Evolutionary conservation across 345 rosid species (phyloP), one percentile per base, ranked within the genome.

Genomic region (Syzygium aromaticum): DNA sequence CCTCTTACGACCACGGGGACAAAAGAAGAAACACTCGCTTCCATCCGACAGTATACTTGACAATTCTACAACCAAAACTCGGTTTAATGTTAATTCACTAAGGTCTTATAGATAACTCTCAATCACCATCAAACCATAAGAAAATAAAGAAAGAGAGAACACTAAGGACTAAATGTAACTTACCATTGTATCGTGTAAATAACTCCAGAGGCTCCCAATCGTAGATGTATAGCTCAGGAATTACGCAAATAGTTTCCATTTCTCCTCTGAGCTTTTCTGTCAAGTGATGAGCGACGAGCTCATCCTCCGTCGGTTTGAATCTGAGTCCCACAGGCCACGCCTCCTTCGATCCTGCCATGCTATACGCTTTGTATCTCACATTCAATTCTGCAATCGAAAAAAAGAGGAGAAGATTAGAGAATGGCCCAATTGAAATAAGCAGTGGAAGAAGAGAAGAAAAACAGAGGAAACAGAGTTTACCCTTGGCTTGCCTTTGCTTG

Each of bases 161-260:
- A 8, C 15, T 14, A 21, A 15, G 43, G 53, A 27, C 51, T 19
- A 12, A 53, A n/a, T 6, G 10, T 21, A 6, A 28, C 40, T 43
- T 25, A 86, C 88, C 85, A 14, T 80, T 86, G 52, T 52, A 86
- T 52, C 59, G 49, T 11, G 51, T 30, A 38, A 86, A 52, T 9
- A 86, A 84, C 53, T 86, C 88, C 85, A 11, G 57, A 13, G 88
- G 88, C 40, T 54, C 52, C 25, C 13, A 16, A 40, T 86, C 30
- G 54, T 86, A 86, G 77, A 77, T 78, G n/a, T 86, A 1, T 17
- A 52, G 51, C 88, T 80, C 88, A 11, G 88, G 88, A 28, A 86
- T 86, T 25, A 46, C 6, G 64, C 88, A 17, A 33, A 17, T 3
- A 14, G 28, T 52, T 33, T 54, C 84, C 5, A 19, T 25, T 16